Percentiles rank a stretch among this genome's conserved stretches.
Evolutionary conservation across 371 early-diverging fungal species (phyloP).

Genomic region (Mucor mucedo): DNA sequence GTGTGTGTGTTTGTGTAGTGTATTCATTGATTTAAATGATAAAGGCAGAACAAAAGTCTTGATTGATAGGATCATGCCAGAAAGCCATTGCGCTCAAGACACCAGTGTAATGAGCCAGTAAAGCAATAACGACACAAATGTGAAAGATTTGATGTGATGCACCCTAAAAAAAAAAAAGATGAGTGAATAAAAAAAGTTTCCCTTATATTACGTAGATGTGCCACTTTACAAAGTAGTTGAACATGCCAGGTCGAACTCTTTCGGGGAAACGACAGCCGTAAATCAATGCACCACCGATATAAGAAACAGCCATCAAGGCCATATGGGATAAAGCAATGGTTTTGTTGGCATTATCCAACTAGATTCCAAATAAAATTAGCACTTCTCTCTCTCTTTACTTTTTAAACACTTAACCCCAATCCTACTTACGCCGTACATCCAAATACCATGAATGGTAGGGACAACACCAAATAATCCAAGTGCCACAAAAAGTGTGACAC

Average conservation of each 20-base stretch:
- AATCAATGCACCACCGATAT: slow-evolving; percentile 83
- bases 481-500: slow-evolving; percentile 80
- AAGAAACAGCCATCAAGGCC: slow-evolving; percentile 73
- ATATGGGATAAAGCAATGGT: slow-evolving; percentile 68
- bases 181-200: background rate
- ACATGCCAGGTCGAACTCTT: slow-evolving; percentile 62
- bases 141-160: slow-evolving; percentile 95
- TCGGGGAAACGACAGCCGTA: slow-evolving; percentile 76
- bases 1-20: background rate
- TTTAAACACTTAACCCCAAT: background rate
- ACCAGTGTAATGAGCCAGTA: slow-evolving; percentile 79
- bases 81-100: slow-evolving; percentile 70
- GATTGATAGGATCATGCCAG: slow-evolving; percentile 44
- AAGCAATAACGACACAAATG: slow-evolving; percentile 80
- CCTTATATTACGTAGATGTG: background rate
- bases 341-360: slow-evolving; percentile 52
- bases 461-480: slow-evolving; percentile 81
- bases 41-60: slow-evolving; percentile 14
- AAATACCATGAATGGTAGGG: slow-evolving; percentile 74
- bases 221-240: slow-evolving; percentile 63
- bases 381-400: too few relatives aligned
- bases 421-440: slow-evolving; percentile 73
- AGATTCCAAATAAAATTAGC: background rate
- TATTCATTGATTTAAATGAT: background rate
- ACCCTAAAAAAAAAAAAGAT: slow-evolving; percentile 34